Evolutionary conservation across 1,284 basidiomycete species (phyloP).

Genomic region (Cryptococcus sp.): DNA sequence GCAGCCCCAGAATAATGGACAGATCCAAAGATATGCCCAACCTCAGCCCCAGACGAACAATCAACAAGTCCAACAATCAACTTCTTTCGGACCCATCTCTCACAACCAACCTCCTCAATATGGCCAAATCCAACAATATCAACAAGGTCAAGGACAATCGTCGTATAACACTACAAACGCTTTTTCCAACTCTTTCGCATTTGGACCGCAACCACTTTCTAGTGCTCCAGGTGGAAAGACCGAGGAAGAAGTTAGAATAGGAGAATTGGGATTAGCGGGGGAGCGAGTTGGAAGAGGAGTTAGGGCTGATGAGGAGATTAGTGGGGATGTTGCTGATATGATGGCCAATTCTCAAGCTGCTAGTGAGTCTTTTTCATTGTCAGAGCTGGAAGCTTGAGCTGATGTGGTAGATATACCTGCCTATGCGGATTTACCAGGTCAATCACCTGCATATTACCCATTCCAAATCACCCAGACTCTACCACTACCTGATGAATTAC

Average conservation of each 20-base stretch:
- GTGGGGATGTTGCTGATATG: constrained; percentile 30
- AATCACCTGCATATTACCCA: constrained; percentile 18
- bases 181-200: background rate
- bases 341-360: constrained; percentile 1
- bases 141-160: constrained; percentile 2
- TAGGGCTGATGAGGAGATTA: constrained; percentile 35
- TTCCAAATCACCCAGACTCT: constrained; percentile 23
- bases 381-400: background rate
- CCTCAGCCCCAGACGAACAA: too few species aligned
- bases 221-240: background rate
- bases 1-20: constrained; percentile 1
- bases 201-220: background rate
- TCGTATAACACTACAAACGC: background rate
- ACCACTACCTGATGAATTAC: constrained; percentile 42
- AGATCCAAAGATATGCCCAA: too few species aligned
- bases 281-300: constrained; percentile 35
- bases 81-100: background rate
- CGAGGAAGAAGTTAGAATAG: constrained; percentile 35
- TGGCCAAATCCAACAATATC: background rate
- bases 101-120: constrained; percentile 5
- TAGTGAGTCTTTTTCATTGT: background rate
- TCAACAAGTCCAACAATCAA: background rate
- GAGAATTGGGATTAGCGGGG: constrained; percentile 33
- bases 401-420: constrained; percentile 13
- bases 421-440: constrained; percentile 16